phyloP scores from a whole-genome alignment of 371 early-diverging fungal genomes.

The Dichotomocladium elegans region DNA sequence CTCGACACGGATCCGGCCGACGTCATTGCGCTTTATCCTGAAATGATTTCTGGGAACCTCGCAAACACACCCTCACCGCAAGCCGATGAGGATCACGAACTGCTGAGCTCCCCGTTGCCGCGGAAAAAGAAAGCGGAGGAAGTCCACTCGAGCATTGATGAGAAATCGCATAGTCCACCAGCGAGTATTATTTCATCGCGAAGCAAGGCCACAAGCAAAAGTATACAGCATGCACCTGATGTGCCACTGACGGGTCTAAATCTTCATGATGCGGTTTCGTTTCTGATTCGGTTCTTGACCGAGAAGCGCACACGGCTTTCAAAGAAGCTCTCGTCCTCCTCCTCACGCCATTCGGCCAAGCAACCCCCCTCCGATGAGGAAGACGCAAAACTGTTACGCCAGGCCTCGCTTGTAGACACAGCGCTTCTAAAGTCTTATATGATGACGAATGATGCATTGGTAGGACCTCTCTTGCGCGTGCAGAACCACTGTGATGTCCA shows the following conservation, averaged over 20 bases:
- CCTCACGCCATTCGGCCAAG: constrained; percentile 9
- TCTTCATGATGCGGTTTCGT: constrained; percentile 59
- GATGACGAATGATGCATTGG: constrained; percentile 71
- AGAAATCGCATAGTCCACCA: constrained; percentile 15
- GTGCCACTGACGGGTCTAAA: constrained; percentile 39
- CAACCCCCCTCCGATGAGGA: constrained; percentile 10
- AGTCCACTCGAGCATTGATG: constrained; percentile 10
- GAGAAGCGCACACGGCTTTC: constrained; percentile 64
- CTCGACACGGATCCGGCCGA: constrained; percentile 81
- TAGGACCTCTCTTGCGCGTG: constrained; percentile 84
- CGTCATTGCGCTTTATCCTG: constrained; percentile 81
- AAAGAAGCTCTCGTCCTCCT: constrained; percentile 27
- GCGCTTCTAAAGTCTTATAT: constrained; percentile 84
- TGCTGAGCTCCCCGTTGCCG: constrained; percentile 1
- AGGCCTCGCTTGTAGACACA: constrained; percentile 86
- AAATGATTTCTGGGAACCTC: constrained; percentile 52
- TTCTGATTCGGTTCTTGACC: constrained; percentile 68
- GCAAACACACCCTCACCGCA: constrained; percentile 3
- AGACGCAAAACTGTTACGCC: constrained; percentile 39
- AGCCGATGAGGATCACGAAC: constrained; percentile 13
- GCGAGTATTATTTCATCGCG: constrained; percentile 26
- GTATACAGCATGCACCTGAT: constrained; percentile 12
- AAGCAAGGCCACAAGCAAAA: constrained; percentile 24
- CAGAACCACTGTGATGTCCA: constrained; percentile 84
- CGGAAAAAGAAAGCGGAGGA: constrained; percentile 10